phyloP scores from a whole-genome alignment of 1,139 yeast genomes.

The Pichia sp. region DNA sequence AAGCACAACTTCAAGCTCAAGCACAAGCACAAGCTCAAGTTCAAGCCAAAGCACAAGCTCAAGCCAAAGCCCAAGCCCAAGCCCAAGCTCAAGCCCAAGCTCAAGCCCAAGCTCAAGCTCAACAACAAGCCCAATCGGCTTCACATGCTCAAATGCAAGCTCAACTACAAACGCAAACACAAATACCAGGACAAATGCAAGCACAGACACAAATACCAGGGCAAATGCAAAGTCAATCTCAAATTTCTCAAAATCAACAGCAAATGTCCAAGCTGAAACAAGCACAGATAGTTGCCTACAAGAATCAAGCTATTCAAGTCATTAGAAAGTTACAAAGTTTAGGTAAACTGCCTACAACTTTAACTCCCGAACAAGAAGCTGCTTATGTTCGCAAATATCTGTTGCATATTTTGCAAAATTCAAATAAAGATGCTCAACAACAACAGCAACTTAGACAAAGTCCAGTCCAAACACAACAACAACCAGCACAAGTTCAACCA shows the following conservation, averaged over 20 bases:
- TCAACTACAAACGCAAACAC: constrained; percentile 16
- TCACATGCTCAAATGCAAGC: constrained; percentile 9
- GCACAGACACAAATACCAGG: not conserved
- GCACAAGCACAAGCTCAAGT: constrained; percentile 16
- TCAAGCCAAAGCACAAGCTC: constrained; percentile 9
- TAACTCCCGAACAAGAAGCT: constrained; percentile 36
- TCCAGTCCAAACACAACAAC: constrained; percentile 21
- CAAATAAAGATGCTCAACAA: constrained; percentile 12
- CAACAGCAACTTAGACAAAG: constrained; percentile 18
- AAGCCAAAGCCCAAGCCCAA: constrained; percentile 11
- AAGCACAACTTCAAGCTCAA: constrained; percentile 19
- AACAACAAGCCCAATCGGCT: constrained; percentile 15
- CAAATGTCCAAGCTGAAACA: constrained; percentile 15
- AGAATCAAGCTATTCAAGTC: constrained; percentile 33
- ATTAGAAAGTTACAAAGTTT: constrained; percentile 33
- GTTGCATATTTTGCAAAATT: constrained; percentile 23
- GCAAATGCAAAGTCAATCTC: constrained; percentile 19
- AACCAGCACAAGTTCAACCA: constrained; percentile 12
- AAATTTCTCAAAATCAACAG: constrained; percentile 8
- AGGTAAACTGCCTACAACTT: constrained; percentile 30
- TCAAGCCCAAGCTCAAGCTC: constrained; percentile 19
- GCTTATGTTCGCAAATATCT: constrained; percentile 36
- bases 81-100: constrained; percentile 10
- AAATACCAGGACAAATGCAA: constrained; percentile 10
- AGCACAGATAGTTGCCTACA: constrained; percentile 30